Evolutionary conservation across 768 basidiomycete species (phyloP).

Genomic region (Mycena haematopus): DNA sequence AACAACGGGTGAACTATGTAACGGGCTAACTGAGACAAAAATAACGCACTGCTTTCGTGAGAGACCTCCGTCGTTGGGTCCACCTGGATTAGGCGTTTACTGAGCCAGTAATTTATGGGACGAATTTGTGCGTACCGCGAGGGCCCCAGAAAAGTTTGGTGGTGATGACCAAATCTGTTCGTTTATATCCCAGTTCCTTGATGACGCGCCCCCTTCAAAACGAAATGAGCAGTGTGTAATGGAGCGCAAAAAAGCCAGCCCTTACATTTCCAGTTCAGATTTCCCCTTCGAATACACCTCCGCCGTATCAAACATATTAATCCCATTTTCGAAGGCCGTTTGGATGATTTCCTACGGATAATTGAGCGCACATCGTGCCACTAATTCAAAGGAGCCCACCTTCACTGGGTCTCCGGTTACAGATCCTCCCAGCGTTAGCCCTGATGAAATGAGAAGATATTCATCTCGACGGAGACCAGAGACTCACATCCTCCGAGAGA

Average conservation of each 20-base stretch:
- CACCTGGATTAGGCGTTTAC: conserved; percentile 41
- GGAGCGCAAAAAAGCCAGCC: not conserved
- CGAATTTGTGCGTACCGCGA: no score
- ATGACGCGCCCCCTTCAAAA: conserved; percentile 66
- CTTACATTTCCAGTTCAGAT: conserved; percentile 75
- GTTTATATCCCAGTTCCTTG: conserved; percentile 70
- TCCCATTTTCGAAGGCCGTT: conserved; percentile 74
- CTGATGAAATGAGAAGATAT: conserved; percentile 1
- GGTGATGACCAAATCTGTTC: conserved; percentile 73
- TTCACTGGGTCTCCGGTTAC: conserved; percentile 26
- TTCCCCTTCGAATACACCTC: conserved; percentile 69
- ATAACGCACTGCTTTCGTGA: conserved; percentile 62
- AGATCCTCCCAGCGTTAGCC: conserved; percentile 28
- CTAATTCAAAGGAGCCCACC: not conserved
- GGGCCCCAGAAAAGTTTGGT: conserved; percentile 83
- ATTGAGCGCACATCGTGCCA: no score
- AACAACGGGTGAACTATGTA: no score
- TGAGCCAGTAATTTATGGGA: no score
- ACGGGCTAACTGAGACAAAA: no score
- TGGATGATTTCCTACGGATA: conserved; percentile 71
- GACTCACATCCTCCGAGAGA: conserved; percentile 60
- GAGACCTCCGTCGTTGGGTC: conserved; percentile 62
- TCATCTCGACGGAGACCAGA: not conserved
- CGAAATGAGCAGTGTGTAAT: not conserved
- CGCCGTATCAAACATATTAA: conserved; percentile 77